phyloP scores from a whole-genome alignment of 1,284 basidiomycete species.

The Malassezia restricta region DNA sequence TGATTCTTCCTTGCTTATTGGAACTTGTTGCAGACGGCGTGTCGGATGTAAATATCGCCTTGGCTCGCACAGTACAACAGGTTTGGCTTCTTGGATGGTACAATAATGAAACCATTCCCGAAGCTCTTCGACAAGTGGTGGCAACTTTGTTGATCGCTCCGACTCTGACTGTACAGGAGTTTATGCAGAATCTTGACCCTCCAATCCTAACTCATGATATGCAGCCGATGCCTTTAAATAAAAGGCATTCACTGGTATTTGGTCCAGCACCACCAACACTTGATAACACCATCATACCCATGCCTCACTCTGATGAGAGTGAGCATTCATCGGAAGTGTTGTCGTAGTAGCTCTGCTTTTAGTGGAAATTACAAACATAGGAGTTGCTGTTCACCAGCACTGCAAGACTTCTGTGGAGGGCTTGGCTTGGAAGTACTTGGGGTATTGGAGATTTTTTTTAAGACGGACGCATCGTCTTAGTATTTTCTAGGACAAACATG shows the following conservation, averaged over 20 bases:
- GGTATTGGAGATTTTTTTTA: no score
- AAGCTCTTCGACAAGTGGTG: neutral
- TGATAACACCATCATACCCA: slow-evolving; percentile 11
- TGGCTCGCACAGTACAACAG: slow-evolving; percentile 58
- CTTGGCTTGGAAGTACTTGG: no score
- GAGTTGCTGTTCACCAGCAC: no score
- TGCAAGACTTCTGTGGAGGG: no score
- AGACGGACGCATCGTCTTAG: no score
- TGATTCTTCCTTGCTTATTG: slow-evolving; percentile 55
- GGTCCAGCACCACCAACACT: slow-evolving; percentile 30
- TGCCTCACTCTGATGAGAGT: neutral
- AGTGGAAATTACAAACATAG: no score
- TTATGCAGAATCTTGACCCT: neutral
- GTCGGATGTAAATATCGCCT: slow-evolving; percentile 72
- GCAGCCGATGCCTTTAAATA: slow-evolving; percentile 35
- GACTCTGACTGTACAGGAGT: neutral
- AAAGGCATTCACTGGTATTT: slow-evolving; percentile 23
- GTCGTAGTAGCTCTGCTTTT: no score
- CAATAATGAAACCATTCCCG: neutral
- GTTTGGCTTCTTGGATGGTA: slow-evolving; percentile 48
- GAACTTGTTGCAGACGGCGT: slow-evolving; percentile 60
- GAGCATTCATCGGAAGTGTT: neutral
- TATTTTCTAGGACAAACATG: no score
- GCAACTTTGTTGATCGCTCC: neutral
- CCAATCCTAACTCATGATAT: slow-evolving; percentile 13